These are phyloP conservation scores for Pseudogymnoascus sp. DNA, from an alignment of 2,329 filamentous ascomycete species.

Conservation along the genomic window DNA sequence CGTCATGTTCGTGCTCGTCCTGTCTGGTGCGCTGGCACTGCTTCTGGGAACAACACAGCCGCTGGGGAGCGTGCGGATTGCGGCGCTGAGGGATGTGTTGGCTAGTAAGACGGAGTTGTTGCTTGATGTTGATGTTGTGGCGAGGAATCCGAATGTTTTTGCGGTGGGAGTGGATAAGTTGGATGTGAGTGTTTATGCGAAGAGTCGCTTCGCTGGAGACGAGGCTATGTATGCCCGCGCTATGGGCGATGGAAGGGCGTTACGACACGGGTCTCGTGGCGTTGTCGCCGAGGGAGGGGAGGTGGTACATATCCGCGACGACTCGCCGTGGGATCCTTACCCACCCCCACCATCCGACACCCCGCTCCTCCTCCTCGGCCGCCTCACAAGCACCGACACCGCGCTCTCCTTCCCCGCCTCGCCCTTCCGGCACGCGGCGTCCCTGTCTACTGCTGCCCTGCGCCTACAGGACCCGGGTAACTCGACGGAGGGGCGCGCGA, in stretches of 20 bases:
- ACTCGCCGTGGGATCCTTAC: constrained; percentile 24
- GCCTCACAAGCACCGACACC: constrained; percentile 78
- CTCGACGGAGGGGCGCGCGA: constrained; percentile 73
- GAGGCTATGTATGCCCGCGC: neutral
- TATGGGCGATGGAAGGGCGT: constrained; percentile 41
- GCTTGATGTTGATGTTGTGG: constrained; percentile 80
- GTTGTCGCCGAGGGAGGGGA: constrained; percentile 28
- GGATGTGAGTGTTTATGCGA: constrained; percentile 89
- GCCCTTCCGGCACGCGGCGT: constrained; percentile 66
- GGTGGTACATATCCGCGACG: constrained; percentile 25
- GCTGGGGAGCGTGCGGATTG: constrained; percentile 67
- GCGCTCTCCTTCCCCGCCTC: constrained; percentile 83
- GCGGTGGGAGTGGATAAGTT: constrained; percentile 78
- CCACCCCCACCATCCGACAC: constrained; percentile 41
- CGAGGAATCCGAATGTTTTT: constrained; percentile 88
- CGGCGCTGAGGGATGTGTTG: constrained; percentile 79
- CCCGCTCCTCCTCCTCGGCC: constrained; percentile 86
- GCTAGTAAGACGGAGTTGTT: constrained; percentile 93
- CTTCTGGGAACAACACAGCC: constrained; percentile 88
- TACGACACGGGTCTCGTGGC: constrained; percentile 8
- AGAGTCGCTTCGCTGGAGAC: constrained; percentile 74
- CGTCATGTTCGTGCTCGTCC: constrained; percentile 69
- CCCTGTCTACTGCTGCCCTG: constrained; percentile 72
- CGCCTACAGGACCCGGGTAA: constrained; percentile 79
- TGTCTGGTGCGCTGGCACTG: constrained; percentile 80